Percentiles rank a stretch among this genome's conserved stretches.
Conservation (phyloP, 108 stramenopile genomes). For the Asterionellopsis glacialis region DNA sequence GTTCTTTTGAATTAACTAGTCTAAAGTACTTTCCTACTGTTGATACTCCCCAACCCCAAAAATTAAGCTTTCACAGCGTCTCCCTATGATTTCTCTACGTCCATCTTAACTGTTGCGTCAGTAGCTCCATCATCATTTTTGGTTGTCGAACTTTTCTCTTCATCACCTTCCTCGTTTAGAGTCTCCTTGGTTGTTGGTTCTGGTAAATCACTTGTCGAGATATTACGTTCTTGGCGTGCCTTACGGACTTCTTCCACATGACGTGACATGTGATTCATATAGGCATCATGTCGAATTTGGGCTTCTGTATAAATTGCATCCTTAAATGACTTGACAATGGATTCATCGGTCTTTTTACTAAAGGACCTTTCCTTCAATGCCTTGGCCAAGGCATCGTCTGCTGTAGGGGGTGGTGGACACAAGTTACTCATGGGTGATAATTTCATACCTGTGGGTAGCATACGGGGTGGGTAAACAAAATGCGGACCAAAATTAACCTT, state of each 20-base stretch:
- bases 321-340: constrained; percentile 41
- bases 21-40: too few species aligned
- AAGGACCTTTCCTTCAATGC: constrained; percentile 42
- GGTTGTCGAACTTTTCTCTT: too few species aligned
- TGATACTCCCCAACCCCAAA: too few species aligned
- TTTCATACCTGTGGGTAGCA: constrained; percentile 30
- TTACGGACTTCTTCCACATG: constrained; percentile 42
- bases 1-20: too few species aligned
- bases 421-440: constrained; percentile 50
- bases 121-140: too few species aligned
- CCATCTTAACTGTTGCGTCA: too few species aligned
- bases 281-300: constrained; percentile 35
- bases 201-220: constrained; percentile 42
- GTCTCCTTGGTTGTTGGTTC: neutral
- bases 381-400: constrained; percentile 48
- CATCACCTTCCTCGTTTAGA: too few species aligned
- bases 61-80: too few species aligned
- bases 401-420: constrained; percentile 43
- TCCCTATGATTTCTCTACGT: too few species aligned
- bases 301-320: constrained; percentile 62
- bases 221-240: constrained; percentile 39
- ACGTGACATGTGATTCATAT: constrained; percentile 34
- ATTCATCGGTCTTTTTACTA: constrained; percentile 44
- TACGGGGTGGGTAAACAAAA: constrained; percentile 66
- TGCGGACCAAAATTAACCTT: constrained; percentile 78